Base-by-base conservation (phyloP, 495 filamentous ascomycete genomes). In the Friedmanniomyces simplex region DNA sequence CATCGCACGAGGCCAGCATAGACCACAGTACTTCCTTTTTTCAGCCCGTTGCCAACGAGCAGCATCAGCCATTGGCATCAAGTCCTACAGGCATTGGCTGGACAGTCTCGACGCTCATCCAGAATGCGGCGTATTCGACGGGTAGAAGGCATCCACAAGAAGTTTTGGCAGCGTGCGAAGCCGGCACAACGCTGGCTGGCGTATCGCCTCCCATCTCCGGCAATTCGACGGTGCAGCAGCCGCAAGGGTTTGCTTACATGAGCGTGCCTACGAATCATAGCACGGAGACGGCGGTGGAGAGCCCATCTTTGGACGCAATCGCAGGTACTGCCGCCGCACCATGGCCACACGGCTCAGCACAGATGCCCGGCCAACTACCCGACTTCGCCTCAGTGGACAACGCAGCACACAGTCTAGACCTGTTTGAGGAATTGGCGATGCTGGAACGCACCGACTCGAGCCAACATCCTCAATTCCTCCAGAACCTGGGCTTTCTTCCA, bases 401-500 rank as follows among this genome's bases (percentile, higher is more conserved):
- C 6, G 43, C 10, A 47, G 13, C 8, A n/a, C 20, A 11, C 20
- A 82, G 59, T 76, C 76, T 30, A 2, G 49, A 58, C 42, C 22
- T 68, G 41, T 70, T 68, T 37, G 66, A 67, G 22, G 66, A 68
- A 30, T 24, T 68, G 2, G 64, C 66, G 12, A 64, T 64, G 20
- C 59, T 70, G 12, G 66, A 60, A 42, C 25, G 13, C 58, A 20
- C 63, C 24, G 53, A 61, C 24, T 41, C 53, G 4, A 11, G 52
- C 20, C 58, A 56, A 21, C 63, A 69, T 45, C 66, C 66, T 5
- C 62, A 68, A 30, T 71, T 71, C 53, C 67, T 70, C 66, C 62
- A 70, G 39, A 71, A 71, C 56, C 61, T 71, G 28, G 69, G 69
- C 1, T 69, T 70, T 45, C 63, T 57, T 13, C 69, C 66, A 1